These are phyloP conservation scores for Akebia trifoliata DNA, from an alignment of 164 flowering plant species.

Conservation along the genomic window DNA sequence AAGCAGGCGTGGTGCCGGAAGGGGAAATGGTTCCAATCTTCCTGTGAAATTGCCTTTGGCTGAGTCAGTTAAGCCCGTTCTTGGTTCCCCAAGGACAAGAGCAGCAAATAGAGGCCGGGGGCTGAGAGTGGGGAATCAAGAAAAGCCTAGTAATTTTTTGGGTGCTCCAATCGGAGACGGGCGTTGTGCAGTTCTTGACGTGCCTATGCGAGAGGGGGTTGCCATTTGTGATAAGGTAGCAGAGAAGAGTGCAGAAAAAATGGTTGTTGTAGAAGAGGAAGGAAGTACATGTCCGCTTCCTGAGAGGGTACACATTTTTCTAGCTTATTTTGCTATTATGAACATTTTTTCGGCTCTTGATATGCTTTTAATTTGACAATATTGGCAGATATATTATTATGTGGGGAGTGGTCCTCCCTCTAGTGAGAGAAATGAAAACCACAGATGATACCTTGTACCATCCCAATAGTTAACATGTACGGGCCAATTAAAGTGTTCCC, in stretches of 20 bases:
- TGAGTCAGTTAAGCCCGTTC: slow-evolving; percentile 13
- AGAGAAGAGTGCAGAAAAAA: slow-evolving; percentile 28
- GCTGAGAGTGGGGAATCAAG: slow-evolving; percentile 22
- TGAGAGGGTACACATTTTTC: slow-evolving; percentile 30
- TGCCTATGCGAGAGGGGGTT: slow-evolving; percentile 20
- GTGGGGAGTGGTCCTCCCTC: too few species aligned
- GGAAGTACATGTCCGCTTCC: slow-evolving; percentile 40
- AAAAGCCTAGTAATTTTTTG: slow-evolving; percentile 25
- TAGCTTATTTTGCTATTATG: not conserved
- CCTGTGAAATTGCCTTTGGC: slow-evolving; percentile 10
- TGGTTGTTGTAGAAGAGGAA: slow-evolving; percentile 34
- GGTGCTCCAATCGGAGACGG: slow-evolving; percentile 19
- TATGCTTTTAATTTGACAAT: too few species aligned
- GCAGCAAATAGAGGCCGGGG: slow-evolving; percentile 31
- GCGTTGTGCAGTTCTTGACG: slow-evolving; percentile 12
- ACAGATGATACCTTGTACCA: too few species aligned
- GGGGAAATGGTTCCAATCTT: slow-evolving; percentile 22
- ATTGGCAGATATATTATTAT: too few species aligned
- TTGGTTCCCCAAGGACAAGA: slow-evolving; percentile 19
- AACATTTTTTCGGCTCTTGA: not conserved
- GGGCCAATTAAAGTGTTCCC: too few species aligned
- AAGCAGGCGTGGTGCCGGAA: slow-evolving; percentile 26
- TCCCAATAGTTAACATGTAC: too few species aligned
- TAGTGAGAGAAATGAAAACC: too few species aligned
- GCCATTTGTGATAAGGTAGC: slow-evolving; percentile 24